Evolutionary conservation across 2,329 filamentous ascomycete genomes (phyloP), one percentile per base, ranked within the genome.

Genomic region (Aspergillus fijiensis): DNA sequence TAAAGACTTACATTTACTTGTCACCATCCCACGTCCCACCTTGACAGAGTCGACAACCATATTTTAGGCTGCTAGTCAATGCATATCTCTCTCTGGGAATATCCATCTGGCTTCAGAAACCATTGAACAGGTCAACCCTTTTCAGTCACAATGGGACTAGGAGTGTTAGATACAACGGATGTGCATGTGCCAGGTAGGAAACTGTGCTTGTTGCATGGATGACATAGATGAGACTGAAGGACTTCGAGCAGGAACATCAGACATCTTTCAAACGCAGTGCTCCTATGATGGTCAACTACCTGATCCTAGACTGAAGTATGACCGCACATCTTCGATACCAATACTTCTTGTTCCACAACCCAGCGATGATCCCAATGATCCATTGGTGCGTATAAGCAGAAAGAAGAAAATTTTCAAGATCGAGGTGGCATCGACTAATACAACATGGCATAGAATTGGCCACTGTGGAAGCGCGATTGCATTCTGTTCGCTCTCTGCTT

Each of bases 321-420:
- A 93, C 75, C 83, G 76, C 55, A 88, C 82, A 63, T 89, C 90
- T 35, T 80, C 82, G 19, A 76, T 83, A 19, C 86, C 87, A 54
- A 89, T 94, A 68, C 90, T 97, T 67, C 85, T 97, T 33, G 89
- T 96, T 5, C 94, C 94, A 5, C 94, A 97, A 71, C 94, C 94
- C 2, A 93, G 89, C 63, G 89, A 96, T 75, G 91, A 96, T 73
- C 91, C 91, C 4, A 94, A 96, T 73, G 93, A 97, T 76, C 93
- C 92, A 31, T 81, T 96, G 66, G 85, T 88, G 82, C 57, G 71
- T 54, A 9, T 9, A 10, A 9, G 27, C 27, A 19, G 11, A 19
- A 35, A 42, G 14, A 27, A 14, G 4, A 16, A 27, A 29, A 9
- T 2, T 19, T 12, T 9, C 25, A 21, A 12, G 21, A 16, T 51